These are phyloP conservation scores for Chrysanthemum seticuspe DNA, from an alignment of 129 eudicot species.

Conservation along the genomic window DNA sequence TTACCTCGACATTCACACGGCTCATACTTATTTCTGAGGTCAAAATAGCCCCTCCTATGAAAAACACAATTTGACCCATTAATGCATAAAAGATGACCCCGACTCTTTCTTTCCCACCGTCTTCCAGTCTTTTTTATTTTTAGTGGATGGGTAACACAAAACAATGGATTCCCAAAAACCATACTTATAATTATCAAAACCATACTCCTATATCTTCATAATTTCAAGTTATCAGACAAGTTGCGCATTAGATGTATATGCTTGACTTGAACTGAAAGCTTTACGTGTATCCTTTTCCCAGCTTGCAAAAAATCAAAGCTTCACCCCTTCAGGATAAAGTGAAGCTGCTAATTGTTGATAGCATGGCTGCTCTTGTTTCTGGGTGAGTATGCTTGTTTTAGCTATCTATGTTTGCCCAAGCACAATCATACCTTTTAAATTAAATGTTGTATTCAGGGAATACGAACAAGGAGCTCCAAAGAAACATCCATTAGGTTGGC, in stretches of 20 bases:
- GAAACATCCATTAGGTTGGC: conserved; percentile 85
- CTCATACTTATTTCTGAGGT: no score
- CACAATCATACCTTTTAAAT: neutral
- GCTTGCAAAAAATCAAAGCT: conserved; percentile 83
- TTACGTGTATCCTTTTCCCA: conserved; percentile 27
- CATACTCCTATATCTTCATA: no score
- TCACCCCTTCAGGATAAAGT: conserved; percentile 62
- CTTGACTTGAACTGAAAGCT: neutral
- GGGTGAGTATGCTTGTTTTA: conserved; percentile 39
- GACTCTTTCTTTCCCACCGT: no score
- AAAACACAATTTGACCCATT: no score
- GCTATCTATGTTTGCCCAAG: neutral
- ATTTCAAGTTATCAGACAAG: no score
- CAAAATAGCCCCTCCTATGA: neutral
- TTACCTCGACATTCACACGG: neutral
- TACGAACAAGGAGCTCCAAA: conserved; percentile 54
- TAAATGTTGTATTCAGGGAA: conserved; percentile 45
- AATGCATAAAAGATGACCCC: no score
- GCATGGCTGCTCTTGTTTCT: conserved; percentile 87
- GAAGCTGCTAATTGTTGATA: conserved; percentile 80
- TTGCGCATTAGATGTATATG: neutral
- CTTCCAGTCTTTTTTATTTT: no score
- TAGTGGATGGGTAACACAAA: no score
- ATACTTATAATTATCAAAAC: no score
- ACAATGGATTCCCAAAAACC: no score